phyloP scores from a whole-genome alignment of 345 rosid species.

The Citrus glauca region DNA sequence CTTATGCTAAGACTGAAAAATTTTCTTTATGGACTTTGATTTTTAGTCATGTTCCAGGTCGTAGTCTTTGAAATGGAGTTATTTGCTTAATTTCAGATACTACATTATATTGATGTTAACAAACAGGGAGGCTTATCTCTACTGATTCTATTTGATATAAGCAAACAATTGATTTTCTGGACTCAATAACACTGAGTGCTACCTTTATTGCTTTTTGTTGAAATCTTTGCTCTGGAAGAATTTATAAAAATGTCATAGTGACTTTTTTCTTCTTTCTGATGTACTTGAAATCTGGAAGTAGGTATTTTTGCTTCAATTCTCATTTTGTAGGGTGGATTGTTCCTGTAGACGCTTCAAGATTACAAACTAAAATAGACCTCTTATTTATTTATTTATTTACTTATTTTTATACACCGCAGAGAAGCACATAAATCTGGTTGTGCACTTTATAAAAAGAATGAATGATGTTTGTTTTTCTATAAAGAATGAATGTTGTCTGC shows the following conservation, averaged over 20 bases:
- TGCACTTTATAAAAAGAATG: not conserved
- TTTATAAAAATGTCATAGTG: not conserved
- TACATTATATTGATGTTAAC: not conserved
- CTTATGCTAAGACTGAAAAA: not conserved
- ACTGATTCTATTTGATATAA: not conserved
- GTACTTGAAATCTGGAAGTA: not conserved
- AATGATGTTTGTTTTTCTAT: not conserved
- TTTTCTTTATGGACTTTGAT: not conserved
- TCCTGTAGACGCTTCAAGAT: not conserved
- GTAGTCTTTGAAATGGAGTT: no score
- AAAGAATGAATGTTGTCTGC: not conserved
- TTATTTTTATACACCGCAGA: not conserved
- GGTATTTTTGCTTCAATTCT: not conserved
- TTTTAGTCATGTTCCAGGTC: not conserved
- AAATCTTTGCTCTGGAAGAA: not conserved
- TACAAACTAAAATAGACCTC: not conserved
- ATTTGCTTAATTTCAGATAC: not conserved
- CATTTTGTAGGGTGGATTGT: not conserved
- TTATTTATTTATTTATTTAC: no score
- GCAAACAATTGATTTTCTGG: not conserved
- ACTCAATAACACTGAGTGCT: not conserved
- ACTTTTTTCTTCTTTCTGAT: not conserved
- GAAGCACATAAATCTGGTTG: not conserved
- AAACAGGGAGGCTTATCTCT: not conserved
- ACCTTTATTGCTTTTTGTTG: not conserved